These are phyloP conservation scores for Phytophthora meadii DNA, from an alignment of 352 stramenopile genomes.

Conservation along the genomic window DNA sequence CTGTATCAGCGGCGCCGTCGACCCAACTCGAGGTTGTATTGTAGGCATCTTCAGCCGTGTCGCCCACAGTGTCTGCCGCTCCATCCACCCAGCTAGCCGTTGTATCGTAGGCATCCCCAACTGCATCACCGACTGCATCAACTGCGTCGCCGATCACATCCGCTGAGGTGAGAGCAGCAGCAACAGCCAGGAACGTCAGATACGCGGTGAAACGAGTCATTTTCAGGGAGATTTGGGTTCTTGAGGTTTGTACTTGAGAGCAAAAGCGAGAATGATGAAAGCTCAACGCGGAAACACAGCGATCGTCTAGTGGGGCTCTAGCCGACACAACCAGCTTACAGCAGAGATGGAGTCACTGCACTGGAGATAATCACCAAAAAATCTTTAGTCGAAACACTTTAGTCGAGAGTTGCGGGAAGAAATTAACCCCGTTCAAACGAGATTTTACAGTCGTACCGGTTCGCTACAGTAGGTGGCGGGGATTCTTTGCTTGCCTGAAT, in stretches of 20 bases:
- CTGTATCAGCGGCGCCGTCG: conserved; percentile 9
- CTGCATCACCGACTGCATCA: conserved; percentile 18
- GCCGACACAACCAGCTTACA: conserved; percentile 14
- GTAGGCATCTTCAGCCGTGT: conserved; percentile 22
- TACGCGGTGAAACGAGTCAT: conserved; percentile 23
- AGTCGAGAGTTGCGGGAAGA: conserved; percentile 7
- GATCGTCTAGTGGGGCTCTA: background rate
- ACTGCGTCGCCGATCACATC: conserved; percentile 32
- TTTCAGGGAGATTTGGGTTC: conserved; percentile 1
- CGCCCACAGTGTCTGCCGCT: conserved; percentile 20
- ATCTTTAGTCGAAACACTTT: conserved; percentile 1
- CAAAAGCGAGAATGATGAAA: conserved; percentile 21
- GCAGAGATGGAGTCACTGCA: background rate
- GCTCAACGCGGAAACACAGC: background rate
- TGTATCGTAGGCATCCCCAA: conserved; percentile 28
- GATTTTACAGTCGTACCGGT: too few species aligned
- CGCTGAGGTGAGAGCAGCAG: conserved; percentile 7
- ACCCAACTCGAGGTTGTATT: conserved; percentile 26
- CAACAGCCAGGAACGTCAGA: conserved; percentile 10
- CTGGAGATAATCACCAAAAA: conserved; percentile 21
- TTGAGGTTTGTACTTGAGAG: conserved; percentile 9
- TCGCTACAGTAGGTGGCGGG: too few species aligned
- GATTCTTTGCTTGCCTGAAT: too few species aligned
- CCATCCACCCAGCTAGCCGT: conserved; percentile 30
- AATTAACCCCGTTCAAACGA: conserved; percentile 5